Evolutionary conservation across 192 early-diverging fungal genomes (phyloP), one percentile per base, ranked within the genome.

Genomic region (Jimgerdemannia lactiflua): DNA sequence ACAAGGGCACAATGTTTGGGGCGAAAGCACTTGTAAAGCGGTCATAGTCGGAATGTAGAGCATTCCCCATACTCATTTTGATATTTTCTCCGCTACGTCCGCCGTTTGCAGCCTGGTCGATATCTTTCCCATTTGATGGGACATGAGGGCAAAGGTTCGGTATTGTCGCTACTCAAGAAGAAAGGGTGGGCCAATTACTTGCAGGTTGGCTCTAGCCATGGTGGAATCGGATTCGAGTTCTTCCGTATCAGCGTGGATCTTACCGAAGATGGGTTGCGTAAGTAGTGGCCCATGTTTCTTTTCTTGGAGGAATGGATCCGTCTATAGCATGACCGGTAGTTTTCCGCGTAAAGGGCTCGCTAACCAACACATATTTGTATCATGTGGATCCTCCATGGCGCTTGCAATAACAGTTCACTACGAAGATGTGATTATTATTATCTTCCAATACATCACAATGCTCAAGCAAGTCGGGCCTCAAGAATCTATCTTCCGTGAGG

Each of bases 381-480:
- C 70, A 69, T 42, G 44, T 43, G 19, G 19, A 42, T 70, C 41
- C 74, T 64, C 75, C 65, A 70, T 67, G 67, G 75, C 4, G 11
- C 39, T 78, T 70, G 74, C 65, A 65, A 4, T 67, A 71, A 29
- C 63, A 83, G 79, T 79, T 40, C 86, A 92, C 69, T 95, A 93
- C 73, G 83, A 95, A 73, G 93, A 96, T 42, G 91, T 98, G 2
- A 85, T 98, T 63, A 74, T 87, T 8, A 84, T 90, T 19, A 76
- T 98, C 18, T 99, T 98, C 81, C 91, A 94, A 77, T 99, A 96
- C 76, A 93, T 98, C 73, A 81, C 92, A 39, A 90, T 99, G 89
- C 78, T 99, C 40, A 87, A 87, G 67, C 71, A 81, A n/a, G 79
- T 78, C 65, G 93, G 92, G 40, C 82, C 94, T 65, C 89, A 94